Base-by-base conservation (phyloP, 441 rosid genomes). In the Melastoma candidum region DNA sequence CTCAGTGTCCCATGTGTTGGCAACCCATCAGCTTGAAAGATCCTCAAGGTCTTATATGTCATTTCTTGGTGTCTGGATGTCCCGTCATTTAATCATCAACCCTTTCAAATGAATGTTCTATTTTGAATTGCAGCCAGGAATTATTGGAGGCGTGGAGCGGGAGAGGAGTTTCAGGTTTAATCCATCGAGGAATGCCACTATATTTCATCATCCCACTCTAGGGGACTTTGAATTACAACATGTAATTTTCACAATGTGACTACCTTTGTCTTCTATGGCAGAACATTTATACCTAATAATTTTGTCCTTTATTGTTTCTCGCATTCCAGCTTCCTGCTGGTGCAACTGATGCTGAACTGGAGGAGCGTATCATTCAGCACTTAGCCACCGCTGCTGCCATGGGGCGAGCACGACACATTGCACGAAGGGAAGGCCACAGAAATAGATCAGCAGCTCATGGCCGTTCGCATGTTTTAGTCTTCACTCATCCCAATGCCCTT, bases 1-100 rank as follows among this genome's bases (percentile, higher is more conserved):
- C 98, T 51, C 96, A 87, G 62, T 90, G 98, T 69, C 98, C 98
- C 12, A 90, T 90, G 96, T 90, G 98, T 57, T 85, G 93, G 95
- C 98, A 87, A 64, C 66, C 95, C 9, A 77, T 90, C 61, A 78
- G 87, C 72, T 75, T 90, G 64, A 90, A 90, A 78, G 96, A 87
- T 63, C 90, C 41, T 71, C 76, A 32, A 73, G 95, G 98, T 90
- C 65, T 9, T 13, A n/a, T 32, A 25, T 29, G 45, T 51, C 41
- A 39, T 27, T 27, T 12, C 14, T 27, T 32, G 55, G 55, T 36
- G 10, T 17, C 43, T 52, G 41, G 41, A 36, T 36, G 41, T 36
- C 41, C 6, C 8, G 8, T 36, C 8, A 36, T 36, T 36, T 36
- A 4, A 36, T 36, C 8, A 36, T 36, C 41, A 6, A 36, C 41